Base-by-base conservation (phyloP, 2,329 filamentous ascomycete species). In the Lecanoromycetidae sp. region DNA sequence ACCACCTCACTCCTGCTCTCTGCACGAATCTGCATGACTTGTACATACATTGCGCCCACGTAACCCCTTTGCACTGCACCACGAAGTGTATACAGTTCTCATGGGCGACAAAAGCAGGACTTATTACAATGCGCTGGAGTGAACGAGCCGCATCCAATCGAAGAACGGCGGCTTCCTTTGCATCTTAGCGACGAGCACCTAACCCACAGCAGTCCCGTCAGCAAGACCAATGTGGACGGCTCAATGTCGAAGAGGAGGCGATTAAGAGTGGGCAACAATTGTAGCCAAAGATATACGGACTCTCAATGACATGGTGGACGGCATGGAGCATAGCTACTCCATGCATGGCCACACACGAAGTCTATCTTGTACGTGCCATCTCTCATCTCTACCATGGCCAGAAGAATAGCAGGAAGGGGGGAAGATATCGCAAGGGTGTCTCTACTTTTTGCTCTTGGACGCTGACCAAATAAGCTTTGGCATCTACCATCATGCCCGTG, bases 21-120 rank as follows among this genome's bases (percentile, higher is more conserved):
- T 43, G 39, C 44, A 46, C 48, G 39, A 46, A 35, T 51, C 45
- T 51, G 49, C 49, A 46, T 51, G 49, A 51, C 49, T 51, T 51
- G 49, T 48, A 48, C 44, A 43, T 35, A 48, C 49, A 45, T 51
- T 48, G 49, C 49, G 45, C 49, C 45, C 30, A 36, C 49, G 41
- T 41, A 43, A 44, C 34, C 27, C 30, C 19, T 17, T 22, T 5
- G 23, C 22, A 34, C 26, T 8, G 34, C 44, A 23, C 26, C 35
- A 25, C 35, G 32, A 46, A 38, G 19, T 17, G 35, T 39, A 20
- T 23, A 19, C 35, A 40, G 1, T 20, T 13, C 35, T 19, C 26
- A n/a, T 30, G 10, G 22, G 13, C 19, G 6, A 39, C n/a, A n/a
- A n/a, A n/a, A n/a, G n/a, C n/a, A n/a, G n/a, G 29, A 13, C 15